Base-by-base conservation (phyloP, 257 asterid genomes). In the Coffea canephora region DNA sequence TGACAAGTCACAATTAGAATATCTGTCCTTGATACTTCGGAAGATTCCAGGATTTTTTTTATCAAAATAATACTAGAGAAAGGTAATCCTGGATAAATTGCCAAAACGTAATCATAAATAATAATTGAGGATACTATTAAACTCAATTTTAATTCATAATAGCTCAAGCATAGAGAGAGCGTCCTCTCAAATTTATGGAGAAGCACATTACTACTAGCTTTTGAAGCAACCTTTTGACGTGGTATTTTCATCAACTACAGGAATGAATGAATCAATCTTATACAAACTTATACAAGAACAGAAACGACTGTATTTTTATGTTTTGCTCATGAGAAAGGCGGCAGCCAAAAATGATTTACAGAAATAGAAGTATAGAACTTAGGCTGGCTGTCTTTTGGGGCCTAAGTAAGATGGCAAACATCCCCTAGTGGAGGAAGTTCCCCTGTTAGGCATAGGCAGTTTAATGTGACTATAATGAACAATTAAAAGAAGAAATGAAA, bases 381-480 rank as follows among this genome's bases (percentile, higher is more conserved):
- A 69, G 3, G 11, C 23, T 19, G 68, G 83, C 75, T 62, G 85
- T 25, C 69, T 74, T 85, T 84, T 87, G 39, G 88, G 78, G 80
- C 49, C 49, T 13, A 89, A 71, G 79, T 84, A 87, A 82, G 93
- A 86, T 14, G 94, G 94, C 84, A 91, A 75, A 25, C 89, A 79
- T 62, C 91, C 49, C 81, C 91, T 80, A 78, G 79, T 55, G 69
- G 76, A 71, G 71, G 72, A 74, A 41, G 67, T 57, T 85, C 84
- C 88, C 84, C 91, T 87, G 78, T 90, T 86, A 48, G 78, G 86
- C 91, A 93, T 86, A 5, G 97, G 98, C 78, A 91, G 74, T 88
- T 86, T 91, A 80, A 91, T 76, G 78, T 89, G 91, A 79, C 89
- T 82, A 71, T 74, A 78, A 74, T 90, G 87, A 69, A 91, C 94